phyloP scores from a whole-genome alignment of 1,284 basidiomycete species.

The Ganoderma sp. region DNA sequence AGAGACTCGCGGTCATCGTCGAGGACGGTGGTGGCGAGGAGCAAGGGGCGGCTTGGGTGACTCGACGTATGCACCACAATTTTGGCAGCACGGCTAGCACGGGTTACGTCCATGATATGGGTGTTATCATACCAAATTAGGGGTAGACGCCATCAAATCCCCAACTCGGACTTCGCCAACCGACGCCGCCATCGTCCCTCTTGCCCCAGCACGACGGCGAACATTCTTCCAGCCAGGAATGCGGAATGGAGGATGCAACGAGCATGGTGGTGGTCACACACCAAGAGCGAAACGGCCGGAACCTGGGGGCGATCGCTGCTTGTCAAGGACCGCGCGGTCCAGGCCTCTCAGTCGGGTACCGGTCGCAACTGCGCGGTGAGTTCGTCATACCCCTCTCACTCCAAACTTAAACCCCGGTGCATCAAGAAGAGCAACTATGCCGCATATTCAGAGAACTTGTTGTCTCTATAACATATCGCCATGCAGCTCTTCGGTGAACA shows the following conservation, averaged over 20 bases:
- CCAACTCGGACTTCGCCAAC: background rate
- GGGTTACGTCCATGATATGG: conserved; percentile 5
- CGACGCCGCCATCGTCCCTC: background rate
- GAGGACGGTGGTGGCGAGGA: conserved; percentile 30
- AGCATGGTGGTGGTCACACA: background rate
- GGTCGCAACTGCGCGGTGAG: background rate
- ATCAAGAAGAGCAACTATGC: no score
- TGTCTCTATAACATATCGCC: no score
- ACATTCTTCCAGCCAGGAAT: background rate
- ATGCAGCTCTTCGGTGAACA: no score
- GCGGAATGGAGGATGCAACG: background rate
- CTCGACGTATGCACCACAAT: conserved; percentile 16
- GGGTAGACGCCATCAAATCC: conserved; percentile 6
- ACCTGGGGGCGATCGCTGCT: background rate
- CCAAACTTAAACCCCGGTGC: background rate
- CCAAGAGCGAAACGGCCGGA: conserved; percentile 1
- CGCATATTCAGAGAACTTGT: no score
- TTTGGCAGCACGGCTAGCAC: conserved; percentile 7
- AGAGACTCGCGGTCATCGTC: conserved; percentile 34
- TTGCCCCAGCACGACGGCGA: background rate
- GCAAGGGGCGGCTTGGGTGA: conserved; percentile 23
- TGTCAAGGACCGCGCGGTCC: background rate
- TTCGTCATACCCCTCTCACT: background rate
- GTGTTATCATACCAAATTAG: conserved; percentile 21
- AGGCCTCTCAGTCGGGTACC: background rate